Percentiles rank a stretch among this genome's conserved stretches.
Conservation (phyloP, 2,329 filamentous ascomycete species). For the Neocucurbitaria cava region DNA sequence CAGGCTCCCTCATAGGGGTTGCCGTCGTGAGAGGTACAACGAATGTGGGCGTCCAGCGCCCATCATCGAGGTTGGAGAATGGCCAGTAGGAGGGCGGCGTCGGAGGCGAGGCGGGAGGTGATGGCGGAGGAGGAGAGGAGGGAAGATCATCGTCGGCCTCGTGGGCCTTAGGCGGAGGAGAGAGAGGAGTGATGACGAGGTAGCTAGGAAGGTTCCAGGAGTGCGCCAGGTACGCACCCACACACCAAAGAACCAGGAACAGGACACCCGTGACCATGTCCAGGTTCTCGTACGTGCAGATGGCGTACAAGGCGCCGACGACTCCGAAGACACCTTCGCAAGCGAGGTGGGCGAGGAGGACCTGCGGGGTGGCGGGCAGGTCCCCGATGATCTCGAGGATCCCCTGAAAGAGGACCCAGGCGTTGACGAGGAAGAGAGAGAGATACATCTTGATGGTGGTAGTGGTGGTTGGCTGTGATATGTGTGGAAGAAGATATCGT, state of each 20-base stretch:
- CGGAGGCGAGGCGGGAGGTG: too few species aligned
- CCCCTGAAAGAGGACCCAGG: not conserved
- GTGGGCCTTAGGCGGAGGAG: too few species aligned
- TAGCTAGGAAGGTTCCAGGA: too few species aligned
- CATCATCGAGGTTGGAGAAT: not conserved
- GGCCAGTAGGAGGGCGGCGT: not conserved
- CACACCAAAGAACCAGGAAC: too few species aligned
- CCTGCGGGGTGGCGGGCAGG: not conserved
- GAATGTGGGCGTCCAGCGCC: not conserved
- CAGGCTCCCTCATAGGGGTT: not conserved
- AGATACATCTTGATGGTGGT: not conserved
- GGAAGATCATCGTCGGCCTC: not conserved
- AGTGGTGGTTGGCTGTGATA: not conserved
- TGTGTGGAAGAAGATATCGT: not conserved
- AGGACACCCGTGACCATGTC: too few species aligned
- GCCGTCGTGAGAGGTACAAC: not conserved
- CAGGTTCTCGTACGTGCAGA: not conserved
- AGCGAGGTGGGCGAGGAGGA: not conserved
- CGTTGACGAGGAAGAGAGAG: not conserved
- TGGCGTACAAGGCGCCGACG: not conserved
- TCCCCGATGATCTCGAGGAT: not conserved
- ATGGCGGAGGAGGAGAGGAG: not conserved
- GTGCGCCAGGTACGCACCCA: too few species aligned
- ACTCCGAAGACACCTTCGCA: not conserved
- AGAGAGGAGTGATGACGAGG: too few species aligned